A percentile compares a stretch with the other conserved stretches of the same genome.
Conservation (phyloP, 2,329 filamentous ascomycete species). For the Boeremia exigua region DNA sequence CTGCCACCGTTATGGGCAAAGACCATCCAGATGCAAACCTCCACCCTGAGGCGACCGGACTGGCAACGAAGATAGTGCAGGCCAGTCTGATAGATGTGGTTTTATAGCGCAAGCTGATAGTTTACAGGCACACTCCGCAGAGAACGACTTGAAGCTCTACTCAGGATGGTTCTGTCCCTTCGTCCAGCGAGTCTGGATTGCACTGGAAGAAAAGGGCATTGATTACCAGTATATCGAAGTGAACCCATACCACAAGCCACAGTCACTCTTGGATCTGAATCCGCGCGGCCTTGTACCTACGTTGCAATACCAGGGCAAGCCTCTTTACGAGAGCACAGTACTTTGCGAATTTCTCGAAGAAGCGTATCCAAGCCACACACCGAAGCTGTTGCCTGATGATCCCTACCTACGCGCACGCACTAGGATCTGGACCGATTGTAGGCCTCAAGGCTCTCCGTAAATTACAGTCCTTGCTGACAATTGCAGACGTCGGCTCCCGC, state of each 20-base stretch:
- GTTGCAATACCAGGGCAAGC: constrained; percentile 61
- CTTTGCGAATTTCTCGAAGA: constrained; percentile 80
- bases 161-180: constrained; percentile 76
- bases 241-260: constrained; percentile 77
- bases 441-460: not conserved
- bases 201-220: constrained; percentile 74
- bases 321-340: constrained; percentile 75
- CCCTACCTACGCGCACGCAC: constrained; percentile 70
- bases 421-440: constrained; percentile 74
- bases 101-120: not conserved
- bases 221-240: constrained; percentile 73
- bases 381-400: constrained; percentile 63
- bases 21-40: constrained; percentile 46
- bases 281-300: constrained; percentile 79
- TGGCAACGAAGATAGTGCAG: constrained; percentile 39
- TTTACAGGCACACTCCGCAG: constrained; percentile 38
- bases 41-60: constrained; percentile 44
- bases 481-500: constrained; percentile 61
- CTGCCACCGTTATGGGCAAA: constrained; percentile 33
- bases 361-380: constrained; percentile 61
- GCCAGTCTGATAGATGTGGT: constrained; percentile 8
- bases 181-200: constrained; percentile 75
- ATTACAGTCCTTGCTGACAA: not conserved
- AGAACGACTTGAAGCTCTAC: constrained; percentile 68
- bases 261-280: constrained; percentile 72